Evolutionary conservation across 2,329 filamentous ascomycete genomes (phyloP), one percentile per base, ranked within the genome.

Genomic region (Ophiognomonia clavigignenti-juglandacearum): DNA sequence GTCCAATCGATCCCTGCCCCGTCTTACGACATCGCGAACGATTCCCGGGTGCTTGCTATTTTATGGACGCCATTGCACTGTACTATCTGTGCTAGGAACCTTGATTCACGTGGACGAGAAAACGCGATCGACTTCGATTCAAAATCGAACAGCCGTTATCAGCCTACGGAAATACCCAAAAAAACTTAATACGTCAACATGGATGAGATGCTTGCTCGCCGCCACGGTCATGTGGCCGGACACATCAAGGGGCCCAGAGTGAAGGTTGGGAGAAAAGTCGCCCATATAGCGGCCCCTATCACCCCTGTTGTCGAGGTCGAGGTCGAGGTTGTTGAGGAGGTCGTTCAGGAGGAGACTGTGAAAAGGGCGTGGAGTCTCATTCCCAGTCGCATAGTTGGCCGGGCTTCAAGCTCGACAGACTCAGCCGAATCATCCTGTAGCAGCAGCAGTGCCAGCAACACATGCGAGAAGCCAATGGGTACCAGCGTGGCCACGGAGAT

Each of bases 191-290:
- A 10, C 42, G 40, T 8, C 23, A 56, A 14, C 4, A 59, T 59
- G 57, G 52, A 50, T 31, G 50, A 31, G 42, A 44, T 45, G 40
- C 46, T 45, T 31, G 43, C 43, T 20, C 39, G 37, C 10, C 48
- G 39, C 45, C 48, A 56, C 40, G 53, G 52, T 39, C 59, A 59
- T 53, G 45, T 50, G 22, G 55, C 55, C 40, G 53, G 52, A 39
- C 59, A 59, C 52, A 45, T 50, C 18, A 54, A 62, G 36, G 60
- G 58, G 7, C 54, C 56, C 24, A 58, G 59, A 4, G 50, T 63
- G 18, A 60, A 57, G 18, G 24, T 58, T 35, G 51, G 51, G 42
- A 54, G 54, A 27, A 49, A 51, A 9, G 43, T 51, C 40, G 52
- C 38, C n/a, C n/a, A n/a, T n/a, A n/a, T n/a, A n/a, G n/a, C n/a